Conservation (phyloP, 202 grass and related monocot genomes). For the Setaria italica region DNA sequence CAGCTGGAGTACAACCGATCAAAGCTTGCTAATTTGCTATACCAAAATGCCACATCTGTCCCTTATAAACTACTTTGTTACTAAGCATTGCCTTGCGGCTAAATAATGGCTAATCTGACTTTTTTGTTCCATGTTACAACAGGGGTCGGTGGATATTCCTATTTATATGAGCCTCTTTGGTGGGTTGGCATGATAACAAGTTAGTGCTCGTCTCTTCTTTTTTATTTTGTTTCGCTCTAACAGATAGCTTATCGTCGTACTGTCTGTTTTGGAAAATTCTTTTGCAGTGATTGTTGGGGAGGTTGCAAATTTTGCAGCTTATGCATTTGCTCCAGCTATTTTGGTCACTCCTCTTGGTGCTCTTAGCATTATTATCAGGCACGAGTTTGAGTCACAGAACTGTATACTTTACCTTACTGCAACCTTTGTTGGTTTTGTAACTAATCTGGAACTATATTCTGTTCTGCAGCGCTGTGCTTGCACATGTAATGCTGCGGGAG, state of each 20-base stretch:
- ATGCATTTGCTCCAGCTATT: constrained; percentile 91
- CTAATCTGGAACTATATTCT: constrained; percentile 12
- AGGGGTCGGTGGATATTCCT: constrained; percentile 78
- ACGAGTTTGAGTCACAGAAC: constrained; percentile 10
- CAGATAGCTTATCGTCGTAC: neutral
- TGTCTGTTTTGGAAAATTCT: neutral
- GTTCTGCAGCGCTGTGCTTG: constrained; percentile 65
- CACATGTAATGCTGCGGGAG: constrained; percentile 74
- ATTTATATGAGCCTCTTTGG: constrained; percentile 77
- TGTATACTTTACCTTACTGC: constrained; percentile 2
- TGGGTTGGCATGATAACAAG: constrained; percentile 83
- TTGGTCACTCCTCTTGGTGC: constrained; percentile 93
- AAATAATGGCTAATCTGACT: neutral
- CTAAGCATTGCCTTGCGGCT: neutral
- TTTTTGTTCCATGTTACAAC: constrained; percentile 34
- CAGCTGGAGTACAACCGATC: neutral
- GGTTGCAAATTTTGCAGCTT: constrained; percentile 86
- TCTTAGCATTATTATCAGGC: constrained; percentile 91
- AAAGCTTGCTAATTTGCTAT: neutral
- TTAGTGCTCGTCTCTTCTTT: constrained; percentile 33
- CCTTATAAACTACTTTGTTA: neutral
- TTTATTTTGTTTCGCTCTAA: constrained; percentile 11
- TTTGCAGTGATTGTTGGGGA: constrained; percentile 86
- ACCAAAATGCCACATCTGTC: neutral
- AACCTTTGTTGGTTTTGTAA: constrained; percentile 15